Conservation (phyloP, 2,329 filamentous ascomycete species). For the Ophiocordyceps polyrhachis-furcata region DNA sequence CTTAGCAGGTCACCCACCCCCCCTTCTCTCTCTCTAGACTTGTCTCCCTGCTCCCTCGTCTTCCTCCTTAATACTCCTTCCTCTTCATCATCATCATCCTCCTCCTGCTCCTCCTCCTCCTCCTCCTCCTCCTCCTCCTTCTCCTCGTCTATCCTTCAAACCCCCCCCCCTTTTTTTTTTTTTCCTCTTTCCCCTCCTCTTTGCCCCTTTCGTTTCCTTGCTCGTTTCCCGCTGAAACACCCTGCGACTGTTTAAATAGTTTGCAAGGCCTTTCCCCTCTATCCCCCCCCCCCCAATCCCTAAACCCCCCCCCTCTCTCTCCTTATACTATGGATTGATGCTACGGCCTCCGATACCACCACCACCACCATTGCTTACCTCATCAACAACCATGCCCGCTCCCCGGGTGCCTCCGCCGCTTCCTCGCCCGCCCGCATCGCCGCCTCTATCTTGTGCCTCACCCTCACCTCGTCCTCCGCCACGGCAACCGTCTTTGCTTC, state of each 20-base stretch:
- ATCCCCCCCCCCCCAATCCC: too few species aligned
- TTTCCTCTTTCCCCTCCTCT: too few species aligned
- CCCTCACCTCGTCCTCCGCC: neutral
- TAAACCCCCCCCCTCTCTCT: too few species aligned
- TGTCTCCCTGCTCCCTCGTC: too few species aligned
- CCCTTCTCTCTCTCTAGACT: too few species aligned
- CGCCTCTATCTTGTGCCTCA: neutral
- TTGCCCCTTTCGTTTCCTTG: too few species aligned
- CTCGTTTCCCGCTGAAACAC: neutral
- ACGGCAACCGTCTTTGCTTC: neutral
- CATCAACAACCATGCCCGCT: neutral
- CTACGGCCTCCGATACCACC: neutral
- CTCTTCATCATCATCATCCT: too few species aligned
- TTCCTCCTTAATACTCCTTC: too few species aligned
- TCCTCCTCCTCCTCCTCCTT: neutral
- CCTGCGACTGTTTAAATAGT: neutral
- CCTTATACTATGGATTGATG: neutral
- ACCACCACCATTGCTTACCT: neutral
- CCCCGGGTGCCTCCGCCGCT: neutral
- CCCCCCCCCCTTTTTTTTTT: too few species aligned
- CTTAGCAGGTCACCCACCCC: too few species aligned
- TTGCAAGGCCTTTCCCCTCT: too few species aligned
- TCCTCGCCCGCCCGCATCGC: neutral
- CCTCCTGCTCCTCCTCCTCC: neutral
- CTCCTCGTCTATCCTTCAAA: neutral